These are phyloP conservation scores for Amaranthus tricolor DNA, from an alignment of 179 eudicot species.

Conservation along the genomic window DNA sequence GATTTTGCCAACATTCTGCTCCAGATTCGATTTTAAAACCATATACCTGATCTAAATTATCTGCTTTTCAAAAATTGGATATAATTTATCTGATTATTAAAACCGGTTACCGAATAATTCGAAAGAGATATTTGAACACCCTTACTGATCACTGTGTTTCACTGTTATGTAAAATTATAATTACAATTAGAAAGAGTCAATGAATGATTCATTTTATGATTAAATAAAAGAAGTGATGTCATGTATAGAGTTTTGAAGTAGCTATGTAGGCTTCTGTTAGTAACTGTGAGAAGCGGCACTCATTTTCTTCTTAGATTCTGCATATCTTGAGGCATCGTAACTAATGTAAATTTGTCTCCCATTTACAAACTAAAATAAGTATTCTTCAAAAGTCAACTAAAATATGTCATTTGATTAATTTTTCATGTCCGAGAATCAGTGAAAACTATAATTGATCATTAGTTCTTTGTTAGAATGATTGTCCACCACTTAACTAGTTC, in stretches of 20 bases:
- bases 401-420: not conserved
- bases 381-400: not conserved
- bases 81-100: too few species aligned
- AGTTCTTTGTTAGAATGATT: too few species aligned
- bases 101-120: not conserved
- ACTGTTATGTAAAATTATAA: not conserved
- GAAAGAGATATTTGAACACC: too few species aligned
- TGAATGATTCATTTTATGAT: not conserved
- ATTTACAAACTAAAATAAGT: not conserved
- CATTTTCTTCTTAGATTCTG: slow-evolving; percentile 17
- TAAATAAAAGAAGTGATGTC: not conserved
- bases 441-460: too few species aligned
- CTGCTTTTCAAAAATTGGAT: too few species aligned
- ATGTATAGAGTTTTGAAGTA: not conserved
- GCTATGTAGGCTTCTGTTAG: not conserved
- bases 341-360: slow-evolving; percentile 2
- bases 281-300: not conserved
- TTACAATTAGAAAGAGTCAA: not conserved
- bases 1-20: too few species aligned
- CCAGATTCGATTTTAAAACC: too few species aligned
- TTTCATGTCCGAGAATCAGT: not conserved
- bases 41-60: not conserved
- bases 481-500: too few species aligned
- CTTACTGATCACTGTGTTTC: too few species aligned
- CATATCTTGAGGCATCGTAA: slow-evolving; percentile 6